Conservation (phyloP, 2,329 filamentous ascomycete species). For the Cytospora paraplurivora region DNA sequence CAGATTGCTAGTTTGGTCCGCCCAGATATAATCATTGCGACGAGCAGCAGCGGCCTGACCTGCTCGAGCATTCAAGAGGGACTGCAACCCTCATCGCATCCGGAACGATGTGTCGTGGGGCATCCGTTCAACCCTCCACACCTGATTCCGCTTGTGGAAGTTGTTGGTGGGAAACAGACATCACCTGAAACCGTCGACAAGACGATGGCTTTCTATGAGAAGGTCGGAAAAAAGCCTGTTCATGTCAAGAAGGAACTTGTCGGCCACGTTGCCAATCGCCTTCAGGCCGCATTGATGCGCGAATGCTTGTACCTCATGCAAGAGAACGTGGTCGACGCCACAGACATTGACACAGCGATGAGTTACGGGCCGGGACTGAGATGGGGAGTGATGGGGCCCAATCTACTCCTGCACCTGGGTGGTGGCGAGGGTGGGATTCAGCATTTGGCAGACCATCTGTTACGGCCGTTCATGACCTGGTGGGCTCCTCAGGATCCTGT, state of each 20-base stretch:
- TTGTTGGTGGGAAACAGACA: conserved; percentile 43
- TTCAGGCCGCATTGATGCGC: conserved; percentile 43
- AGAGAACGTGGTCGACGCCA: conserved; percentile 27
- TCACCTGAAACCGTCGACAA: conserved; percentile 30
- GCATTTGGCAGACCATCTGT: conserved; percentile 31
- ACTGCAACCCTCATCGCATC: conserved; percentile 30
- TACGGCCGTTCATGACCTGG: conserved; percentile 32
- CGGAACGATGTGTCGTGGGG: conserved; percentile 44
- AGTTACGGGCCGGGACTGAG: conserved; percentile 30
- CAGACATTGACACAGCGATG: conserved; percentile 30
- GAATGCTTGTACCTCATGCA: conserved; percentile 36
- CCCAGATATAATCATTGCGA: conserved; percentile 42
- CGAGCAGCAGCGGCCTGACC: conserved; percentile 43
- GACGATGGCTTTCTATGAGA: conserved; percentile 43
- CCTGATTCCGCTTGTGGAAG: conserved; percentile 50
- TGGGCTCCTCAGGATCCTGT: conserved; percentile 31
- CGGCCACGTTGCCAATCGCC: conserved; percentile 48
- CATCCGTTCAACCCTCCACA: conserved; percentile 54
- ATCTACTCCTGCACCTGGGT: conserved; percentile 31
- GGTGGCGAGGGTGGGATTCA: conserved; percentile 30
- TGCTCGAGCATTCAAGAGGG: conserved; percentile 37
- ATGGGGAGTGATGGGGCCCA: conserved; percentile 32
- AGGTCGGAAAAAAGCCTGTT: conserved; percentile 44
- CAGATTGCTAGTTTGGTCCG: conserved; percentile 38
- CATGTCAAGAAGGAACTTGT: conserved; percentile 44